phyloP scores from a whole-genome alignment of 148 eudicot genomes.

The Mesembryanthemum crystallinum region DNA sequence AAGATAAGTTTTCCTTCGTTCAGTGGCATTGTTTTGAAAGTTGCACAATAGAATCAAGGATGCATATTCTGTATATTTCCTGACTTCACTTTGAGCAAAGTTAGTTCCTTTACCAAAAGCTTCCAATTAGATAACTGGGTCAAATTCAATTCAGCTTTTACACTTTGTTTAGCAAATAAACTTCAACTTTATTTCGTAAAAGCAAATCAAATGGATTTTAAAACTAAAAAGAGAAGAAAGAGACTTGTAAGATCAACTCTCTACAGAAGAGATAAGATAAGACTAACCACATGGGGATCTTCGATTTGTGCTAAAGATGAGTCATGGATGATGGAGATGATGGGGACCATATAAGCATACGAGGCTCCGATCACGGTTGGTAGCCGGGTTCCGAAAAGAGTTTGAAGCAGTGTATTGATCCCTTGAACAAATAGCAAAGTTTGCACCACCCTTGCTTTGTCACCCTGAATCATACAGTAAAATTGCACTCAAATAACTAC shows the following conservation, averaged over 20 bases:
- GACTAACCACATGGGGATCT: slow-evolving; percentile 64
- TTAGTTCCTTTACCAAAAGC: slow-evolving; percentile 31
- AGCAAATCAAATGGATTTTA: slow-evolving; percentile 10
- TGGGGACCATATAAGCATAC: slow-evolving; percentile 92
- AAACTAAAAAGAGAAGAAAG: slow-evolving; percentile 2
- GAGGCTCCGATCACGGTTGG: slow-evolving; percentile 93
- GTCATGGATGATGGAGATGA: slow-evolving; percentile 87
- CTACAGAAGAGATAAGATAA: not conserved
- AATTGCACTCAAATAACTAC: too few relatives aligned
- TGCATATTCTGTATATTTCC: slow-evolving; percentile 29
- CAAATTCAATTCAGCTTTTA: slow-evolving; percentile 10
- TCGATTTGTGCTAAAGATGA: slow-evolving; percentile 50
- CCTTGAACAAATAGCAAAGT: slow-evolving; percentile 93
- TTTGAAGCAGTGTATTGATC: slow-evolving; percentile 80
- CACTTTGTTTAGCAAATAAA: not conserved
- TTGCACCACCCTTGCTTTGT: slow-evolving; percentile 93
- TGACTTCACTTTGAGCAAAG: slow-evolving; percentile 16
- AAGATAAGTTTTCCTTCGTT: slow-evolving; percentile 23
- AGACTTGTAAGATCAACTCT: not conserved
- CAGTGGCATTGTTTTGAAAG: not conserved
- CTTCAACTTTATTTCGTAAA: slow-evolving; percentile 2
- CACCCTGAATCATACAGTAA: slow-evolving; percentile 48
- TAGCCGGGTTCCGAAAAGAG: slow-evolving; percentile 82
- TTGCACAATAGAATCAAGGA: slow-evolving; percentile 20
- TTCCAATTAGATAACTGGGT: slow-evolving; percentile 17